Evolutionary conservation across 1,139 yeast genomes (phyloP), one percentile per base, ranked within the genome.

Genomic region (Wickerhamomyces sp.): DNA sequence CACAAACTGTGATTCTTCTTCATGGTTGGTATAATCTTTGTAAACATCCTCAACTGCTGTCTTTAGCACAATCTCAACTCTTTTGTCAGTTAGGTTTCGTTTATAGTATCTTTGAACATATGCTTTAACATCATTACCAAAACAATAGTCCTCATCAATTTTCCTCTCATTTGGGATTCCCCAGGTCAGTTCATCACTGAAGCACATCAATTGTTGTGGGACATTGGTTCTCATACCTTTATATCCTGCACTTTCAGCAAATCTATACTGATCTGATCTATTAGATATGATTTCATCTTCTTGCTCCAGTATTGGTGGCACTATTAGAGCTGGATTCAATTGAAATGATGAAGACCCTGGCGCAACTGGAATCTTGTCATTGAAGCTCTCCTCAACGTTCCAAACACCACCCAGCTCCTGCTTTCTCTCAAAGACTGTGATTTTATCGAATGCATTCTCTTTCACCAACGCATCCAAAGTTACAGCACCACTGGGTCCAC

Each of bases 121-220:
- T 16, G 54, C 55, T 5, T 54, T 47, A 16, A 53, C 52, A n/a
- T 44, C 35, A 2, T 40, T 48, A 6, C 56, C 56, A 2, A 55
- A 33, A 9, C 45, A 41, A 38, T 42, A 48, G 7, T 54, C 28
- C 48, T 45, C 19, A 39, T 48, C 42, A 6, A 31, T 28, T 13
- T 42, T 31, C 16, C 42, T 38, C 17, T 18, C 31, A n/a, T 43
- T 44, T 8, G 36, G 31, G 25, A 38, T 31, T n/a, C 44, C 42
- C 69, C 70, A 67, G 14, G 43, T 43, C 24, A 54, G 57, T 8
- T 40, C 43, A 45, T 67, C 72, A 39, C 68, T 60, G 37, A 48
- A 68, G 2, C 73, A 65, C 72, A 68, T 68, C 46, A 67, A 46
- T 7, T 54, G 54, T 43, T 66, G 69, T 10, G 63, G 56, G 30